A percentile compares a stretch with the other conserved stretches of the same genome.
Evolutionary conservation across 768 basidiomycete genomes (phyloP).

Genomic region (Tephrocybe sp.): DNA sequence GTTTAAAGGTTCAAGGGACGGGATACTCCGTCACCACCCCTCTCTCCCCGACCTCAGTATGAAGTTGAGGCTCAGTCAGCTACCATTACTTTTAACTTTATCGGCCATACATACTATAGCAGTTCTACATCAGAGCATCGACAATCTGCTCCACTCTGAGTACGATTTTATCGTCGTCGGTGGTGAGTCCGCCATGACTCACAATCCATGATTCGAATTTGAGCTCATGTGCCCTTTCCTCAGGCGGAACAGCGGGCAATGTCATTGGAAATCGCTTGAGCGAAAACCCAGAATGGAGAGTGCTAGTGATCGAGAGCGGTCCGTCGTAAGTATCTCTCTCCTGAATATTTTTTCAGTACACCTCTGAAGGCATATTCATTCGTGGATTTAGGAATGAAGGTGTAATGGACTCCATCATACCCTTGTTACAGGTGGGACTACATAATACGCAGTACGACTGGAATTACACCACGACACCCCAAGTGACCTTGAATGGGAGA

Average conservation of each 20-base stretch:
- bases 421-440: neutral
- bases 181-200: neutral
- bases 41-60: too few relatives aligned
- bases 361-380: neutral
- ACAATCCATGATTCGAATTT: too few relatives aligned
- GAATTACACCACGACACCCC: neutral
- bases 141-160: neutral
- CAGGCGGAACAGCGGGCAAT: slow-evolving; percentile 13
- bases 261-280: neutral
- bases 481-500: neutral
- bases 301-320: slow-evolving; percentile 12
- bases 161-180: slow-evolving; percentile 1
- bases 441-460: neutral
- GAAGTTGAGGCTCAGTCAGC: neutral
- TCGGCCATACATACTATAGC: neutral
- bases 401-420: neutral
- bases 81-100: neutral
- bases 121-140: neutral
- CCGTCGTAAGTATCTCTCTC: slow-evolving; percentile 1
- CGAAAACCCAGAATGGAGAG: slow-evolving; percentile 6
- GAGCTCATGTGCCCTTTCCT: neutral
- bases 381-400: neutral
- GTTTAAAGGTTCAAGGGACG: too few relatives aligned
- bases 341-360: neutral
- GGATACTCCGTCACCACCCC: too few relatives aligned